A percentile compares a stretch with the other conserved stretches of the same genome.
phyloP scores from a whole-genome alignment of 1,284 basidiomycete species.

The Farysia itapuensis region DNA sequence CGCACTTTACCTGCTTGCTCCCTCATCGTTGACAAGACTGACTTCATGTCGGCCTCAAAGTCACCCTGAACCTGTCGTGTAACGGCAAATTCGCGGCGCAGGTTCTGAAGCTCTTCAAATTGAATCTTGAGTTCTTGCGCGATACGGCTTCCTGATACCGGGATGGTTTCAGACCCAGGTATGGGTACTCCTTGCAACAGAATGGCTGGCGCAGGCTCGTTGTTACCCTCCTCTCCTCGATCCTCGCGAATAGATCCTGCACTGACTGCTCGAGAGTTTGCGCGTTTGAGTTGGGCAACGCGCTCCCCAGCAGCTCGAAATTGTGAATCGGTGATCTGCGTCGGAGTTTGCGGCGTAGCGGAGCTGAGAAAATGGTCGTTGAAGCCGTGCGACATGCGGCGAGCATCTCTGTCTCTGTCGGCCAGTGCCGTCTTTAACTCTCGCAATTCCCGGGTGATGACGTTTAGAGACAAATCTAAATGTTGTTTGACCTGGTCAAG shows the following conservation, averaged over 20 bases:
- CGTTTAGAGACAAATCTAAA: constrained; percentile 84
- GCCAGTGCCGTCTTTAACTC: constrained; percentile 75
- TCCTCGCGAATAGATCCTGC: neutral
- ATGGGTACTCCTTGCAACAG: neutral
- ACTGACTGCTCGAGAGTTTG: constrained; percentile 21
- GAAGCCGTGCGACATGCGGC: constrained; percentile 23
- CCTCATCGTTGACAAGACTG: constrained; percentile 74
- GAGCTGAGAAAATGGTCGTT: constrained; percentile 12
- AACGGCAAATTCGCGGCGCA: constrained; percentile 87
- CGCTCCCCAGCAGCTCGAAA: constrained; percentile 54
- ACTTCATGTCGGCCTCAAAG: constrained; percentile 86
- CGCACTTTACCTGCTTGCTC: constrained; percentile 82
- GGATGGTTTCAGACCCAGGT: constrained; percentile 3
- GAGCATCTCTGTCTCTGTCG: constrained; percentile 43
- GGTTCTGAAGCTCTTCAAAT: constrained; percentile 88
- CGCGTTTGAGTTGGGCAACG: constrained; percentile 47
- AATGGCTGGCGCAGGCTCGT: neutral
- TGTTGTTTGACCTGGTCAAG: constrained; percentile 98
- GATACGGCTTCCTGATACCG: constrained; percentile 21
- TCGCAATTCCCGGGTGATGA: constrained; percentile 85
- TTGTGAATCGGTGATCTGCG: constrained; percentile 51
- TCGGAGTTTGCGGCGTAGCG: constrained; percentile 9
- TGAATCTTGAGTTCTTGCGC: constrained; percentile 77
- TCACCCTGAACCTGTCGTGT: constrained; percentile 92
- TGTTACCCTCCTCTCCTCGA: neutral